Conservation (phyloP, 495 filamentous ascomycete species). For the Penicillium verhagenii region DNA sequence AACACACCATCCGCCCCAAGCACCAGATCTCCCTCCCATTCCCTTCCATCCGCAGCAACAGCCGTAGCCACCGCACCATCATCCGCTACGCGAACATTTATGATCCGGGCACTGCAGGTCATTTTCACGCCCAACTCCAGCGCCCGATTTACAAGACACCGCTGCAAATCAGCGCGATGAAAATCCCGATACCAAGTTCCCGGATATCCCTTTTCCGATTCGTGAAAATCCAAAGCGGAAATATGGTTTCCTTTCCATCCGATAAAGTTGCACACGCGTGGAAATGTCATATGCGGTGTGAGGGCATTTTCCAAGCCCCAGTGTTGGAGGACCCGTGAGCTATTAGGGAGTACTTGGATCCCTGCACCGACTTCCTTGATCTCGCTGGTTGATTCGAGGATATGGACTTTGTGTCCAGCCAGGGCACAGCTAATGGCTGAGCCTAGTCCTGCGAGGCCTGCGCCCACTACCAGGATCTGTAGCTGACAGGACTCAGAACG, state of each 20-base stretch:
- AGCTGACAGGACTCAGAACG: slow-evolving; percentile 16
- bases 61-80: slow-evolving; percentile 28
- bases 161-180: slow-evolving; percentile 58
- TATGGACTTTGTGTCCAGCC: slow-evolving; percentile 57
- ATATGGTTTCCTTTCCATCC: slow-evolving; percentile 52
- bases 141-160: slow-evolving; percentile 50
- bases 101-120: slow-evolving; percentile 42
- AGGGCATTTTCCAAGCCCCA: slow-evolving; percentile 53
- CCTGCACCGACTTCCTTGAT: slow-evolving; percentile 55
- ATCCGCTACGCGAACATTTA: slow-evolving; percentile 32
- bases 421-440: slow-evolving; percentile 59
- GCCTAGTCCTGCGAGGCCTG: slow-evolving; percentile 63
- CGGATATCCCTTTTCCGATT: slow-evolving; percentile 41
- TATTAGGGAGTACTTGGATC: slow-evolving; percentile 57
- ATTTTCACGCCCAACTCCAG: slow-evolving; percentile 50
- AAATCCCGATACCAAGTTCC: slow-evolving; percentile 59
- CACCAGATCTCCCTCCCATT: slow-evolving; percentile 51
- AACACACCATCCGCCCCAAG: slow-evolving; percentile 61
- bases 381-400: slow-evolving; percentile 59
- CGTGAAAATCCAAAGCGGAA: slow-evolving; percentile 48
- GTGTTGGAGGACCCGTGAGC: slow-evolving; percentile 49
- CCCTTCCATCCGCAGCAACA: slow-evolving; percentile 26
- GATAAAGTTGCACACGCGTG: slow-evolving; percentile 56
- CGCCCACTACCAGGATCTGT: slow-evolving; percentile 55
- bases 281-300: slow-evolving; percentile 48